A percentile compares a stretch with the other conserved stretches of the same genome.
These are phyloP conservation scores for Globisporangium polare DNA, from an alignment of 352 stramenopile genomes.

Conservation along the genomic window DNA sequence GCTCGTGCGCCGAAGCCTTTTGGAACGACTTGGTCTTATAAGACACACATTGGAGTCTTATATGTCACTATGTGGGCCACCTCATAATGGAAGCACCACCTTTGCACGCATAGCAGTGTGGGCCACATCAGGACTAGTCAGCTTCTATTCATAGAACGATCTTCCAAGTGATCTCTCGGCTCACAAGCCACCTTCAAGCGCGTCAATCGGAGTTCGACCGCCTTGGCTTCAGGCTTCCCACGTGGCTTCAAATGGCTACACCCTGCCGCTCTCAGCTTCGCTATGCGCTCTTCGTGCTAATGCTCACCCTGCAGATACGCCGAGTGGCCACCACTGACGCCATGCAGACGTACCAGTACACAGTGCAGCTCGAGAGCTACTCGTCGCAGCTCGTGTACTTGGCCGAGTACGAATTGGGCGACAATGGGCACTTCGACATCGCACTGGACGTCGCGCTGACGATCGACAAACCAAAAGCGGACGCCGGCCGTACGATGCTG, in stretches of 20 bases:
- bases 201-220: too few species aligned
- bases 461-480: constrained; percentile 19
- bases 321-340: background rate
- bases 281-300: background rate
- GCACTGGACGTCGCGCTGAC: constrained; percentile 35
- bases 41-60: too few species aligned
- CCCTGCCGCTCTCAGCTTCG: background rate
- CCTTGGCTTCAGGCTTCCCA: background rate
- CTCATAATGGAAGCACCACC: too few species aligned
- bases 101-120: too few species aligned
- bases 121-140: too few species aligned
- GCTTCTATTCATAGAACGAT: background rate
- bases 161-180: background rate
- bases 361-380: constrained; percentile 26
- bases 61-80: too few species aligned
- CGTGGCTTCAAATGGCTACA: background rate
- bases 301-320: background rate
- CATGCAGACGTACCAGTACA: constrained; percentile 14
- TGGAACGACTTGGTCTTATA: too few species aligned
- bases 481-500: constrained; percentile 38
- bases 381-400: constrained; percentile 25
- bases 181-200: background rate
- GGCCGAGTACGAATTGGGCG: constrained; percentile 31
- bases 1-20: too few species aligned
- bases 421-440: constrained; percentile 39